phyloP scores from a whole-genome alignment of 495 filamentous ascomycete genomes.

The Annulohypoxylon stygium region DNA sequence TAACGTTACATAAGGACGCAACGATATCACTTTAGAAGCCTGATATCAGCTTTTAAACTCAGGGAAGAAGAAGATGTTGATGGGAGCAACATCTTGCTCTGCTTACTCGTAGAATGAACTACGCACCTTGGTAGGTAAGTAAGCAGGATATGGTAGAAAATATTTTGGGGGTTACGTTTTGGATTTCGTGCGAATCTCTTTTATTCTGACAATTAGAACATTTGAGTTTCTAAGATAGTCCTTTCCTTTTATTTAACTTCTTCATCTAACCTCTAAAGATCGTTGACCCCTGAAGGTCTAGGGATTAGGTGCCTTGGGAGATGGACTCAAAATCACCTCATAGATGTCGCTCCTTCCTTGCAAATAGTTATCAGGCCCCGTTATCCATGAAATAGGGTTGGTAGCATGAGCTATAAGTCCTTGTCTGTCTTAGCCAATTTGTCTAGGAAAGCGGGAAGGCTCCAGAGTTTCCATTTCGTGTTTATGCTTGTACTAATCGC shows the following conservation, averaged over 20 bases:
- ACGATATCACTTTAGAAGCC: conserved; percentile 29
- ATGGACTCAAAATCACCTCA: no score
- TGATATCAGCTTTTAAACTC: conserved; percentile 8
- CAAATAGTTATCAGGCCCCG: no score
- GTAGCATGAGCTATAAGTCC: no score
- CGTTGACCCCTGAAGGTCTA: no score
- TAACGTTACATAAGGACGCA: conserved; percentile 39
- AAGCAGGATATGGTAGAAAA: not conserved
- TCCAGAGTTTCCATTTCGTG: no score
- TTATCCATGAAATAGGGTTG: no score
- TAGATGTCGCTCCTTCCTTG: no score
- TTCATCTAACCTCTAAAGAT: no score
- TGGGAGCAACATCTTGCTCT: not conserved
- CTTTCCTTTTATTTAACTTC: not conserved
- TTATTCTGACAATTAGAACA: not conserved
- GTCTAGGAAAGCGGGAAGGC: no score
- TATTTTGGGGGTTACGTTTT: not conserved
- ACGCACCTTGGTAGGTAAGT: not conserved
- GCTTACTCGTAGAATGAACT: not conserved
- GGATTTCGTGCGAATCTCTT: not conserved
- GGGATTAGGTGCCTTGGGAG: no score
- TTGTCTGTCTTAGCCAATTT: no score
- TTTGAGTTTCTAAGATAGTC: not conserved
- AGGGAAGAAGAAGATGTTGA: not conserved
- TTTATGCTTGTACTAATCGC: no score